These are phyloP conservation scores for Pelargonium citronellum DNA, from an alignment of 441 rosid genomes.

Conservation along the genomic window DNA sequence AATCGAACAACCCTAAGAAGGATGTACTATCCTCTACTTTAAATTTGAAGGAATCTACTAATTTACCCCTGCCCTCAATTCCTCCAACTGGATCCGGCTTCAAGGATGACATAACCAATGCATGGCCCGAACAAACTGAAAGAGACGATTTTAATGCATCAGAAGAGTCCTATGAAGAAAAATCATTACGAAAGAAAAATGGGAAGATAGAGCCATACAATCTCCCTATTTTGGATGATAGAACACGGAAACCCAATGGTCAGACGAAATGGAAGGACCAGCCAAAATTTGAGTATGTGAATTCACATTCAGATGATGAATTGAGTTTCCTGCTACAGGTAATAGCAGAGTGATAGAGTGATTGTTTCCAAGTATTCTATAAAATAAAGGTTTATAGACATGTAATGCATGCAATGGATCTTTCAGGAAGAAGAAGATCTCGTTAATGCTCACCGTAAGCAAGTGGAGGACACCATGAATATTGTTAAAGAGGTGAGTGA, in stretches of 20 bases:
- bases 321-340: conserved; percentile 57
- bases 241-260: conserved; percentile 42
- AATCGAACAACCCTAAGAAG: conserved; percentile 81
- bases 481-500: conserved; percentile 50
- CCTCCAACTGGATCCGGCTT: conserved; percentile 48
- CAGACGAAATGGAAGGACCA: conserved; percentile 48
- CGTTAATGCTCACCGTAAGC: conserved; percentile 56
- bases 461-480: conserved; percentile 62
- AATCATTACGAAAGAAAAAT: conserved; percentile 61
- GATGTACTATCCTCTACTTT: conserved; percentile 62
- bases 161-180: conserved; percentile 66
- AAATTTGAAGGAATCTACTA: conserved; percentile 70
- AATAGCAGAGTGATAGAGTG: conserved; percentile 4
- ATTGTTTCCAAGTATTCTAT: background rate
- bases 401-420: conserved; percentile 6
- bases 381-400: conserved; percentile 10
- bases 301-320: conserved; percentile 44
- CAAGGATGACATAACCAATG: conserved; percentile 59
- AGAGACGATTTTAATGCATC: conserved; percentile 65
- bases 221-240: conserved; percentile 41
- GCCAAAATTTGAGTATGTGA: conserved; percentile 44
- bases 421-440: conserved; percentile 64
- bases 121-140: conserved; percentile 73
- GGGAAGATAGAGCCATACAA: conserved; percentile 52
- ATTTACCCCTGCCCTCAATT: conserved; percentile 54